Base-by-base conservation (phyloP, 2,329 filamentous ascomycete species). In the Cytospora paraplurivora region DNA sequence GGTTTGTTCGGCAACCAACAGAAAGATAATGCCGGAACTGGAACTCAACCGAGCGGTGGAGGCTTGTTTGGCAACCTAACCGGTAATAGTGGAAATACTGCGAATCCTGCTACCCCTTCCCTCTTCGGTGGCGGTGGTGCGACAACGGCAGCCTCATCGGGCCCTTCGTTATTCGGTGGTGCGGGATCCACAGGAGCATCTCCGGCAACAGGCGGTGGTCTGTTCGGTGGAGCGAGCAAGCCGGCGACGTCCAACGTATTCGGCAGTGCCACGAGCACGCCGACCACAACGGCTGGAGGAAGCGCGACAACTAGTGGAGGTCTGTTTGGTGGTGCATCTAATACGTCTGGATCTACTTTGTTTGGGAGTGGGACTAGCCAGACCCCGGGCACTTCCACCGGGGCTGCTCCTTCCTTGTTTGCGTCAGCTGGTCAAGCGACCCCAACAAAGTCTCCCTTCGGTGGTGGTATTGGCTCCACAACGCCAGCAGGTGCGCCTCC, bases 401-500 rank as follows among this genome's bases (percentile, higher is more conserved):
- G 8, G 59, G 67, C 13, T 66, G 60, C 13, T 66, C 67, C 13
- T 53, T 72, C 55, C 70, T 71, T 60, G 68, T 69, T 68, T 33
- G 65, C 67, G n/a, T 17, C 72, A 34, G 67, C 69, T 27, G 62
- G 70, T 32, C 69, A 74, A 53, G 72, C 76, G 21, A 81, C 78
- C 21, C 79, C 79, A 34, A 77, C 77, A n/a, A 85, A 84, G 71
- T 65, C 44, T 21, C 7, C 17, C 44, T 47, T 76, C 59, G 79
- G 84, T 62, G 68, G 71, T 33, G 67, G 73, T n/a, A 69, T 83
- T 38, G 75, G 77, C 60, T 85, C 83, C 19, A 85, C 82, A 2
- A 85, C 83, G 41, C 82, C 83, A 17, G 82, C 83, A 27, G 83
- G 83, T 41, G 78, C 80, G n/a, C 83, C 83, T 62, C 82, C 82